Percentiles rank a stretch among this genome's conserved stretches.
These are phyloP conservation scores for Leishmania arabica DNA, from an alignment of 208 protist genomes.

Conservation along the genomic window DNA sequence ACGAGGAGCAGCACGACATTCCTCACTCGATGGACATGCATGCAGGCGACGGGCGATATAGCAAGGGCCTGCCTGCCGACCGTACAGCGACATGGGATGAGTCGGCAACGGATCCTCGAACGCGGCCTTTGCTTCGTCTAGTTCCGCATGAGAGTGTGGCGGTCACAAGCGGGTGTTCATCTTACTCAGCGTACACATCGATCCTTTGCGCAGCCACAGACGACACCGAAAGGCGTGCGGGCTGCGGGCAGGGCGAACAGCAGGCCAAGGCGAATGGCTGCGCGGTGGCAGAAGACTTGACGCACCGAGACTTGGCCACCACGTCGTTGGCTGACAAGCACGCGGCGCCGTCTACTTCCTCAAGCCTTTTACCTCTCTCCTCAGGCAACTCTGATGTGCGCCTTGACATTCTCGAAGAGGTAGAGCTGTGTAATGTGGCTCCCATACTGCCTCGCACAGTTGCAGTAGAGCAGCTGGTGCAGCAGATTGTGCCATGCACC, in stretches of 20 bases:
- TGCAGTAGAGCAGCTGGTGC: slow-evolving; percentile 39
- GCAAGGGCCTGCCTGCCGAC: background rate
- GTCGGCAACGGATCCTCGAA: background rate
- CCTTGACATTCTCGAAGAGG: slow-evolving; percentile 61
- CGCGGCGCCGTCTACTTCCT: background rate
- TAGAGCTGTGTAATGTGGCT: slow-evolving; percentile 62
- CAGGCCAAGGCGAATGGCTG: background rate
- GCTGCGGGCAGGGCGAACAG: background rate
- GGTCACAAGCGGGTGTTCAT: background rate
- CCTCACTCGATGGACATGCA: background rate
- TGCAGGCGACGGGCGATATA: too few relatives aligned
- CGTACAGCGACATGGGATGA: background rate
- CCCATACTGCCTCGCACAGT: slow-evolving; percentile 65
- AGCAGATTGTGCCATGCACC: slow-evolving; percentile 69
- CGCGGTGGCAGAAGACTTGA: background rate
- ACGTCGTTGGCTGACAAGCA: background rate
- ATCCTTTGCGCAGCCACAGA: background rate
- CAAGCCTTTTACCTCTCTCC: background rate
- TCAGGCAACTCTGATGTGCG: slow-evolving; percentile 32
- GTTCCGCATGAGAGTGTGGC: slow-evolving; percentile 7
- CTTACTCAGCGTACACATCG: background rate
- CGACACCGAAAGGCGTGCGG: background rate
- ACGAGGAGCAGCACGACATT: background rate
- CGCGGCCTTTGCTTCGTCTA: background rate
- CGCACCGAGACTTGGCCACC: background rate